Conservation (phyloP, 2,329 filamentous ascomycete genomes). For the Talaromyces albobiverticillius region DNA sequence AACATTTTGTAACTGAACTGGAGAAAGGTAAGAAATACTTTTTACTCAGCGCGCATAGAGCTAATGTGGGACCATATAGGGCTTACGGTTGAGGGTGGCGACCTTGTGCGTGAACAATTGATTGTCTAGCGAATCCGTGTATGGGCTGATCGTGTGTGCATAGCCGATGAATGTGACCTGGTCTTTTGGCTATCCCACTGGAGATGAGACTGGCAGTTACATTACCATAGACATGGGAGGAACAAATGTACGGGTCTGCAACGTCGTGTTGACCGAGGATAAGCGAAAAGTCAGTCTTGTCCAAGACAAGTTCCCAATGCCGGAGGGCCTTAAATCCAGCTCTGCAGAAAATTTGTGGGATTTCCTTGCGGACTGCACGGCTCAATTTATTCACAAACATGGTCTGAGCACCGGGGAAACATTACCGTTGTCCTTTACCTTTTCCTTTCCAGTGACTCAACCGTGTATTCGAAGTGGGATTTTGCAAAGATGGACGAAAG, state of each 20-base stretch:
- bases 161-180: constrained; percentile 93
- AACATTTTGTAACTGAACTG: constrained; percentile 79
- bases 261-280: constrained; percentile 74
- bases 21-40: constrained; percentile 62
- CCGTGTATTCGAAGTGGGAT: constrained; percentile 81
- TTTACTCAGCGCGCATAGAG: not conserved
- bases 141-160: constrained; percentile 14
- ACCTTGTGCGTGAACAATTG: constrained; percentile 63
- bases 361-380: constrained; percentile 78
- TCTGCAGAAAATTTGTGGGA: constrained; percentile 78
- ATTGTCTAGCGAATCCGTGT: not conserved
- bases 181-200: constrained; percentile 78
- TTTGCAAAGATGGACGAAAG: constrained; percentile 88
- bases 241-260: constrained; percentile 84
- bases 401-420: constrained; percentile 49
- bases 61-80: constrained; percentile 44
- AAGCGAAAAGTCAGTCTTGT: constrained; percentile 80
- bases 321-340: constrained; percentile 76
- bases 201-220: constrained; percentile 75
- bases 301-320: constrained; percentile 84
- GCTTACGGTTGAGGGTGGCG: constrained; percentile 74
- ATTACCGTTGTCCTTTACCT: constrained; percentile 80
- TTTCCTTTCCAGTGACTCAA: constrained; percentile 84
- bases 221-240: constrained; percentile 87
- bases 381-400: constrained; percentile 75